Conservation (phyloP, 768 basidiomycete genomes). For the Russula ochroleuca region DNA sequence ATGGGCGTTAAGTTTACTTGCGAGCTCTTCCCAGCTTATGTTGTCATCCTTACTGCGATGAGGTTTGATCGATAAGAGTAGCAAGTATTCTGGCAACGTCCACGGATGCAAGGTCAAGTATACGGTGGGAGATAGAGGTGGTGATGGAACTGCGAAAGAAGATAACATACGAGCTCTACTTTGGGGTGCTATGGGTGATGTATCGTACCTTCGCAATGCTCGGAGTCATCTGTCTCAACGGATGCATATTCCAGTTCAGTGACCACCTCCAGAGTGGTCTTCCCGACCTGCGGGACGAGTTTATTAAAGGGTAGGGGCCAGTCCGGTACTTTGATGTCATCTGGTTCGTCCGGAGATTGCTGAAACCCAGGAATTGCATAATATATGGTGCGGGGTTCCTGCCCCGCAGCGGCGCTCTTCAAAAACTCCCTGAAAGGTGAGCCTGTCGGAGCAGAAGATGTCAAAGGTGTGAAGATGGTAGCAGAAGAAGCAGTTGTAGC, state of each 20-base stretch:
- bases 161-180: background rate
- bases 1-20: constrained; percentile 11
- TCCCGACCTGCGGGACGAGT: constrained; percentile 22
- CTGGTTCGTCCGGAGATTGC: constrained; percentile 22
- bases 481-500: constrained; percentile 14
- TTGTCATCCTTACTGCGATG: constrained; percentile 2
- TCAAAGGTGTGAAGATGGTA: constrained; percentile 20
- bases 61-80: constrained; percentile 19
- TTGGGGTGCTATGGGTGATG: background rate
- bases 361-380: constrained; percentile 28
- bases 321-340: constrained; percentile 19
- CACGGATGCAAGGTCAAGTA: constrained; percentile 23
- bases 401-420: constrained; percentile 12
- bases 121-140: constrained; percentile 21
- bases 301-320: constrained; percentile 20
- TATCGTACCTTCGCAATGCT: constrained; percentile 5
- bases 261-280: constrained; percentile 24
- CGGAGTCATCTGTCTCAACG: background rate
- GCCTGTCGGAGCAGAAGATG: constrained; percentile 17
- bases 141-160: constrained; percentile 10
- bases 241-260: constrained; percentile 14
- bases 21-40: constrained; percentile 23
- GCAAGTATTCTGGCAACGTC: constrained; percentile 25
- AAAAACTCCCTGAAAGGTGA: constrained; percentile 13
- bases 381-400: constrained; percentile 23